Evolutionary conservation across 2,329 filamentous ascomycete species (phyloP), one percentile per base, ranked within the genome.

Genomic region (Aspergillus clavatus): DNA sequence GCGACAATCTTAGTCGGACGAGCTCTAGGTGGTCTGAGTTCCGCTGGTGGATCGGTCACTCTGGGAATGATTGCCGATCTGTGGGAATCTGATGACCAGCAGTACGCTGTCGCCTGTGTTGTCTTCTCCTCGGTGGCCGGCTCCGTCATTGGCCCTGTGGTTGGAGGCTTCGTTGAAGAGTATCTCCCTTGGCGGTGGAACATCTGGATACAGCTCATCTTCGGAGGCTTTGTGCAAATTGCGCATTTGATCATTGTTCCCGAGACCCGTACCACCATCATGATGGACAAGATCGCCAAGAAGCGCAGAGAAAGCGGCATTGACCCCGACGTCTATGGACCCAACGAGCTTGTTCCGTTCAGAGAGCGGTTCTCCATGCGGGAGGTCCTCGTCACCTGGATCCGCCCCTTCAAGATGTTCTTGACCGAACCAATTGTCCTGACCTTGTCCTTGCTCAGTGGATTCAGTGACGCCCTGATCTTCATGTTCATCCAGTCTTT

Each of bases 121-220:
- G 86, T 89, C 39, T 87, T 90, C 58, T 89, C 86, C 0, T 89
- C 86, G 0, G 86, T 90, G 12, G 85, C 82, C 19, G 87, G 86
- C 10, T 88, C 85, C 0, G 80, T 89, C 7, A 73, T 90, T 1
- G 87, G 86, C 0, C 86, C 86, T 7, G 83, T 90, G 35, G 76
- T 89, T n/a, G 87, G 86, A 53, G 87, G 86, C 1, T 89, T 89
- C 58, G 79, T 84, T 14, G 79, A 89, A 62, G 66, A 79, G 24
- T 81, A 80, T 53, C 72, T 86, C 0, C 61, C 70, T 21, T 93
- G 87, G 87, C 77, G 78, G 53, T 89, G 84, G 84, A 81, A 77
- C 43, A 89, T 91, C 62, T 93, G 88, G 87, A 86, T 91, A 48
- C 86, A 90, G 66, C 78, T 91, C 51, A 89, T 90, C 54, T 82